These are phyloP conservation scores for Penicillium occitanis DNA, from an alignment of 2,329 filamentous ascomycete species.

Conservation along the genomic window DNA sequence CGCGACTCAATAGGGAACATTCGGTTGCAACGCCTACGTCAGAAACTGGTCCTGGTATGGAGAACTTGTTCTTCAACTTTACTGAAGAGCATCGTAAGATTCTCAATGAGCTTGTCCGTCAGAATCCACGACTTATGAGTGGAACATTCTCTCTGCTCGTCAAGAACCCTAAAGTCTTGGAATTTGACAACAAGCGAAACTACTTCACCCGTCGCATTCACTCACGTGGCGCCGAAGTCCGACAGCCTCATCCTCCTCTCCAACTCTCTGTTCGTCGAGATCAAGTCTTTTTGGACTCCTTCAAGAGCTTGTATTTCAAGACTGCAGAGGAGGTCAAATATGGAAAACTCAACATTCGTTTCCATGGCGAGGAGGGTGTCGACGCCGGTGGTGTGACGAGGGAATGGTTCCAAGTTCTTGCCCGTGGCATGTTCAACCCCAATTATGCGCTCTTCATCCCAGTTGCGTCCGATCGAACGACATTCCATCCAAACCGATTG, in stretches of 20 bases:
- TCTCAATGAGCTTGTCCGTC: slow-evolving; percentile 93
- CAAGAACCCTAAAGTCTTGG: slow-evolving; percentile 97
- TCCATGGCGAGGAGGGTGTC: slow-evolving; percentile 95
- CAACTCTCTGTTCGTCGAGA: slow-evolving; percentile 89
- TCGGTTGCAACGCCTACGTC: slow-evolving; percentile 73
- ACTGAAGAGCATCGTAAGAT: slow-evolving; percentile 98
- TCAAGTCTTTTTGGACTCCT: slow-evolving; percentile 96
- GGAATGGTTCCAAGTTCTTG: slow-evolving; percentile 98
- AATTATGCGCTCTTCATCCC: slow-evolving; percentile 96
- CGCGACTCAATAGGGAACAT: slow-evolving; percentile 63
- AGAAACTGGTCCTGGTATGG: slow-evolving; percentile 66
- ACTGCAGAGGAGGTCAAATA: slow-evolving; percentile 96
- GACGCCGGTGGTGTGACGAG: slow-evolving; percentile 96
- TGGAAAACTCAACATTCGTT: slow-evolving; percentile 95
- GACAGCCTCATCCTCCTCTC: slow-evolving; percentile 72
- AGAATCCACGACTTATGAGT: slow-evolving; percentile 98
- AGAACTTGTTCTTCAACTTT: slow-evolving; percentile 92
- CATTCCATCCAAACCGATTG: slow-evolving; percentile 95
- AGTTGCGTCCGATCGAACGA: slow-evolving; percentile 94
- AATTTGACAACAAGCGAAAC: slow-evolving; percentile 99
- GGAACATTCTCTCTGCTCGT: slow-evolving; percentile 94
- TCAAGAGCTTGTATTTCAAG: slow-evolving; percentile 98
- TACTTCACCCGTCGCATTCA: slow-evolving; percentile 97
- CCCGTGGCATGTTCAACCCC: slow-evolving; percentile 97
- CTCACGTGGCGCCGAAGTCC: slow-evolving; percentile 66